phyloP scores from a whole-genome alignment of 73 alveolate genomes.

The Paraurostyla sp. region DNA sequence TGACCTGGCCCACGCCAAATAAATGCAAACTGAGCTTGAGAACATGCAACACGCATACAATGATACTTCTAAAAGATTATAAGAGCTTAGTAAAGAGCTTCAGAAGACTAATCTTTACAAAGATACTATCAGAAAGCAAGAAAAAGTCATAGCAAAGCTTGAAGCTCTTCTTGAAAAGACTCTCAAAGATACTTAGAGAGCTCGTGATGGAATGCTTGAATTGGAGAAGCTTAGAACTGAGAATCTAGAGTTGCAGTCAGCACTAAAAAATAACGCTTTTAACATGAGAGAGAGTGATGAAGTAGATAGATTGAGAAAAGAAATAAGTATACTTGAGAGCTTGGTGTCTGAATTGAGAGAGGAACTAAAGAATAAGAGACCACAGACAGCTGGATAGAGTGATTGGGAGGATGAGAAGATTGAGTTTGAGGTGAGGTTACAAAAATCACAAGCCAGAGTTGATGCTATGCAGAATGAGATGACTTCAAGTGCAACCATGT shows the following conservation, averaged over 20 bases:
- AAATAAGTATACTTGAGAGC: slow-evolving; percentile 90
- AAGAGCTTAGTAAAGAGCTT: slow-evolving; percentile 92
- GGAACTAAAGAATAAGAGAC: slow-evolving; percentile 95
- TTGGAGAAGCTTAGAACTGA: slow-evolving; percentile 98
- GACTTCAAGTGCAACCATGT: slow-evolving; percentile 92
- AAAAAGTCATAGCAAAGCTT: slow-evolving; percentile 96
- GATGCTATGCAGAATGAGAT: slow-evolving; percentile 96
- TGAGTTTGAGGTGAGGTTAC: slow-evolving; percentile 96
- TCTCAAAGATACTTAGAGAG: slow-evolving; percentile 94
- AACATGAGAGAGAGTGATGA: slow-evolving; percentile 86
- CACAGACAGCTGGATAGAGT: slow-evolving; percentile 90
- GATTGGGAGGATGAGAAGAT: slow-evolving; percentile 97
- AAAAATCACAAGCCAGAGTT: slow-evolving; percentile 98
- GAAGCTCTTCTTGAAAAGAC: slow-evolving; percentile 96
- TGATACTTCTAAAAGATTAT: slow-evolving; percentile 90
- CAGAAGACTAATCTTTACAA: slow-evolving; percentile 93
- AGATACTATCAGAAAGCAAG: slow-evolving; percentile 98
- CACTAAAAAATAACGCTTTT: slow-evolving; percentile 88
- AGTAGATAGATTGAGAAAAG: slow-evolving; percentile 92
- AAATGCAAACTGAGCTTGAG: slow-evolving; percentile 96
- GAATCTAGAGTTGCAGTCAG: slow-evolving; percentile 92
- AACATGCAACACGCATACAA: slow-evolving; percentile 92
- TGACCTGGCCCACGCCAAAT: slow-evolving; percentile 96
- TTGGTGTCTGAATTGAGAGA: slow-evolving; percentile 94
- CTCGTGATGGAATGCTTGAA: slow-evolving; percentile 96